Base-by-base conservation (phyloP, 2,329 filamentous ascomycete species). In the Chrysosphaeria jannelii region DNA sequence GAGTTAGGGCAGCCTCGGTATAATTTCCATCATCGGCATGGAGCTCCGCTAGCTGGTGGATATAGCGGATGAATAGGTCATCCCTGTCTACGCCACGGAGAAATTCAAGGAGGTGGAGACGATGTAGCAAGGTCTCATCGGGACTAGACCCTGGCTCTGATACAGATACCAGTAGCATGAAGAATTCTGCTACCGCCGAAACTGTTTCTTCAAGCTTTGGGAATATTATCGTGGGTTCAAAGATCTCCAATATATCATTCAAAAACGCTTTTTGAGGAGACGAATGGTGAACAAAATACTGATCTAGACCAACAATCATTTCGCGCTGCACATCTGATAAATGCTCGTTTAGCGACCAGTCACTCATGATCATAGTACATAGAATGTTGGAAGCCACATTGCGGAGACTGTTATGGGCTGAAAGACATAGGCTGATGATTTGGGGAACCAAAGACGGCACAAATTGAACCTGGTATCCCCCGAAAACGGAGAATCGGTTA, bases 391-490 rank as follows among this genome's bases (percentile, higher is more conserved):
- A 78, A 1, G 81, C 85, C 42, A 89, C 85, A 31, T 63, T 64
- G 29, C 85, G 62, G 27, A 97, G 50, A 4, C 79, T 79, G 40
- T 89, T 76, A 34, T 97, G 85, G 4, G 93, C 78, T 38, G 81
- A 93, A 26, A 97, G 53, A 39, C 85, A 97, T 7, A 97, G 57
- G 42, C 88, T 76, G 13, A 93, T 72, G 23, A 93, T 85, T 1
- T 79, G 78, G 1, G 71, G 69, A 6, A 97, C 78, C 5, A 97
- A 55, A 8, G 71, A 67, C 5, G 88, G 85, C 14, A 97, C 85
- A 41, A 93, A 97, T 45, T 93, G 85, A 11, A 97, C 85, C 44
- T 97, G 85, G 38, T 91, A 97, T 2, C 85, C 85, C 27, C 85
- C 88, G 53, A 93, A 70, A n/a, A n/a, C n/a, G n/a, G n/a, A n/a